Conservation (phyloP, 2,329 filamentous ascomycete species). For the Hypoxylon sp. region DNA sequence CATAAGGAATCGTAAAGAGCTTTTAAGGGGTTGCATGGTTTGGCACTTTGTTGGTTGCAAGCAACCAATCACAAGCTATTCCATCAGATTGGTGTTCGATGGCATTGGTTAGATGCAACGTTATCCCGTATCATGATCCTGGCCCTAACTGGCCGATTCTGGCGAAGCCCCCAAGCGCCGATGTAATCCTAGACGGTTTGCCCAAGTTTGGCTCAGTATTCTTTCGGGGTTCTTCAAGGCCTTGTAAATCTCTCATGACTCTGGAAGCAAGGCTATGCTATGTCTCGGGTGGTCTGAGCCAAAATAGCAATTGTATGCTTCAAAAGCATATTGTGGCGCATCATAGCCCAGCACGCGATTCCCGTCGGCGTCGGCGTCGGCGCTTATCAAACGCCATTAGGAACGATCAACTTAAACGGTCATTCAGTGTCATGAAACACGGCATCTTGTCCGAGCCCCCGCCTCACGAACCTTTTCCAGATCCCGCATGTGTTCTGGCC, state of each 20-base stretch:
- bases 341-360: background rate
- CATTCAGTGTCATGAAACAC: slow-evolving; percentile 43
- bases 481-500: slow-evolving; percentile 62
- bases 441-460: slow-evolving; percentile 59
- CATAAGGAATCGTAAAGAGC: slow-evolving; percentile 1
- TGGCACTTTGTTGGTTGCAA: slow-evolving; percentile 32
- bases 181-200: background rate
- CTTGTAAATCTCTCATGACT: background rate
- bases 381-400: slow-evolving; percentile 50
- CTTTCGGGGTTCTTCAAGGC: background rate
- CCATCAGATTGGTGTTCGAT: slow-evolving; percentile 14
- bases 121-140: slow-evolving; percentile 17
- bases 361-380: background rate
- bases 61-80: slow-evolving; percentile 31
- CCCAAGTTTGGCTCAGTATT: background rate
- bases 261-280: slow-evolving; percentile 7
- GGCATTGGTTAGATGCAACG: slow-evolving; percentile 16
- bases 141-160: slow-evolving; percentile 8
- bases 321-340: slow-evolving; percentile 4
- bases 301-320: background rate
- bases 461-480: slow-evolving; percentile 65
- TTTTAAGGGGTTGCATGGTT: slow-evolving; percentile 15
- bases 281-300: background rate
- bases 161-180: background rate
- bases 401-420: slow-evolving; percentile 47